Percentiles rank a stretch among this genome's conserved stretches.
These are phyloP conservation scores for Primulina tabacum DNA, from an alignment of 257 asterid species.

Conservation along the genomic window DNA sequence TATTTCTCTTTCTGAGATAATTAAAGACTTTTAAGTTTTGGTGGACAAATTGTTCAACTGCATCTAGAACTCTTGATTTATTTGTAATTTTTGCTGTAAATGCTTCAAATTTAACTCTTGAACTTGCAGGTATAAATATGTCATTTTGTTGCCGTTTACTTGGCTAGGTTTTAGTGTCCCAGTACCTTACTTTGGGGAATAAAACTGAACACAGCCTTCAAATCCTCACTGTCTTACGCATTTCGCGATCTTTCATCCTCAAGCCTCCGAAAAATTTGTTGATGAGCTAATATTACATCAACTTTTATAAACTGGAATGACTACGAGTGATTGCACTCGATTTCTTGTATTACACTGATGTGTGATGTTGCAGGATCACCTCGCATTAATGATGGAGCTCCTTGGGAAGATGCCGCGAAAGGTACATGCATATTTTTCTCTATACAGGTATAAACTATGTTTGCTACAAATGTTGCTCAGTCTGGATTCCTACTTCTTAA, in stretches of 20 bases:
- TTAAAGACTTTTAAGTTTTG: not conserved
- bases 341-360: slow-evolving; percentile 21
- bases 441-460: slow-evolving; percentile 8
- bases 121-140: not conserved
- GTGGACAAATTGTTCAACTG: not conserved
- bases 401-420: slow-evolving; percentile 94
- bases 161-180: slow-evolving; percentile 14
- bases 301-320: not conserved
- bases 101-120: slow-evolving; percentile 5
- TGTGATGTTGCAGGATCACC: slow-evolving; percentile 68
- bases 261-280: not conserved
- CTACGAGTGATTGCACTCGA: slow-evolving; percentile 4
- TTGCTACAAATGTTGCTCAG: slow-evolving; percentile 23
- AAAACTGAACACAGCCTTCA: slow-evolving; percentile 2
- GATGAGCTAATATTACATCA: slow-evolving; percentile 2
- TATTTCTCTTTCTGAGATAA: not conserved
- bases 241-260: not conserved
- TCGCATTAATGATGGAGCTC: slow-evolving; percentile 96
- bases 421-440: slow-evolving; percentile 44
- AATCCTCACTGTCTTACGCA: not conserved
- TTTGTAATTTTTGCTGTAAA: not conserved
- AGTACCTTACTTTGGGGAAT: not conserved
- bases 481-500: slow-evolving; percentile 21
- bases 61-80: not conserved
- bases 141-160: slow-evolving; percentile 8